Conservation (phyloP, 192 early-diverging fungal genomes). For the Coemansia aciculifera region DNA sequence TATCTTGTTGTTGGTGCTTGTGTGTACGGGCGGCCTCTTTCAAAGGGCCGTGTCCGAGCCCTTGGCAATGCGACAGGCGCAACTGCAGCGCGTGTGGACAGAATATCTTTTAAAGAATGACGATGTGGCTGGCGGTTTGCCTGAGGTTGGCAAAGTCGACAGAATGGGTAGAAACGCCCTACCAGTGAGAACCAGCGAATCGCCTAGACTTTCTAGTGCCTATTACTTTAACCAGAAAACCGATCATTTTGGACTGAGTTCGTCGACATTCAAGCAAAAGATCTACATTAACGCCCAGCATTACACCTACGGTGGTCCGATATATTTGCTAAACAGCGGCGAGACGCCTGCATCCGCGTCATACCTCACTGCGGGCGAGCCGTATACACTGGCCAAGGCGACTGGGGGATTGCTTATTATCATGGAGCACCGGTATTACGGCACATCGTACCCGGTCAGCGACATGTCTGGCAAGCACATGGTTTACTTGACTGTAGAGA, state of each 20-base stretch:
- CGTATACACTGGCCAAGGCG: slow-evolving; percentile 57
- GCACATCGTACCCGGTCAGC: slow-evolving; percentile 57
- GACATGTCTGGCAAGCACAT: slow-evolving; percentile 54
- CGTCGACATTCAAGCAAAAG: slow-evolving; percentile 48
- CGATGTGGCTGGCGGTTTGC: not conserved
- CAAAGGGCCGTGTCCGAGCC: not conserved
- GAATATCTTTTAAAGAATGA: slow-evolving; percentile 17
- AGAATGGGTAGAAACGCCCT: not conserved
- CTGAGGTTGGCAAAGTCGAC: not conserved
- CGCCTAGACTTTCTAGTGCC: slow-evolving; percentile 4
- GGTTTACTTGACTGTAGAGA: slow-evolving; percentile 51
- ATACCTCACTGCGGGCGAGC: slow-evolving; percentile 45
- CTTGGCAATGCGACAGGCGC: slow-evolving; percentile 26
- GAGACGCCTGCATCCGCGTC: slow-evolving; percentile 52
- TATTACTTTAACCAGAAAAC: slow-evolving; percentile 51
- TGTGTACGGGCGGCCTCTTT: not conserved
- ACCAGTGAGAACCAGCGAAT: not conserved
- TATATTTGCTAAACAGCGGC: slow-evolving; percentile 53
- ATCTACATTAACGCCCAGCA: slow-evolving; percentile 42
- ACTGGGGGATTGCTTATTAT: slow-evolving; percentile 61
- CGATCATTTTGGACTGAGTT: slow-evolving; percentile 38
- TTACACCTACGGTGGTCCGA: slow-evolving; percentile 47
- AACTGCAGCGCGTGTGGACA: slow-evolving; percentile 28
- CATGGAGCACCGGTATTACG: slow-evolving; percentile 72
- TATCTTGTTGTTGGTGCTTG: not conserved